A percentile compares a stretch with the other conserved stretches of the same genome.
Evolutionary conservation across 441 rosid species (phyloP).

Genomic region (Arabidopsis hybrid): DNA sequence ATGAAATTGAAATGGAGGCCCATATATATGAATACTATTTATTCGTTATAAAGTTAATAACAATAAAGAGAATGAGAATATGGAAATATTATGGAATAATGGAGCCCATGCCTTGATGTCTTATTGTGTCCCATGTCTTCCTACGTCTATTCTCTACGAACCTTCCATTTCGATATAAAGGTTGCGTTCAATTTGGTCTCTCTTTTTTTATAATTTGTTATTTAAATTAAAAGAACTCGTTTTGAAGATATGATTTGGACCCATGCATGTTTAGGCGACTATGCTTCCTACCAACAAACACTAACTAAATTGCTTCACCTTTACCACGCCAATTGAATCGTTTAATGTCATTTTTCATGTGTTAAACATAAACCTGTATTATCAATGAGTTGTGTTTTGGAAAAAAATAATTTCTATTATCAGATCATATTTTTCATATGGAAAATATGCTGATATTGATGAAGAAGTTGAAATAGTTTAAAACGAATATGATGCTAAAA

Average conservation of each 20-base stretch:
- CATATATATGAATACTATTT: slow-evolving; percentile 31
- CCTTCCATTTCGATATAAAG: slow-evolving; percentile 41
- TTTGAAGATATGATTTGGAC: slow-evolving; percentile 37
- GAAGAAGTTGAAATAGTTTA: not conserved
- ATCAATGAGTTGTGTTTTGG: not conserved
- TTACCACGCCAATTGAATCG: slow-evolving; percentile 1
- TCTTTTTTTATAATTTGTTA: not conserved
- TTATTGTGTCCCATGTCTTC: slow-evolving; percentile 40
- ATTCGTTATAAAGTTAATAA: not conserved
- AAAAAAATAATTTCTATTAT: not conserved
- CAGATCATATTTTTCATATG: not conserved
- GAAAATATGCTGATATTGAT: not conserved
- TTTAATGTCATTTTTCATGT: not conserved
- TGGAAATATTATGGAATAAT: slow-evolving; percentile 11
- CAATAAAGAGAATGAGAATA: slow-evolving; percentile 17
- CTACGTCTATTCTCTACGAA: slow-evolving; percentile 23
- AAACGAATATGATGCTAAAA: not conserved
- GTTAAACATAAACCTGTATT: not conserved
- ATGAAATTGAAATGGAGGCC: slow-evolving; percentile 37
- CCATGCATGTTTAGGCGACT: slow-evolving; percentile 37
- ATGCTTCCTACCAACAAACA: slow-evolving; percentile 46
- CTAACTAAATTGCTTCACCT: slow-evolving; percentile 13
- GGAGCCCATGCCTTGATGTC: slow-evolving; percentile 45
- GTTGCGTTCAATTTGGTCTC: slow-evolving; percentile 23
- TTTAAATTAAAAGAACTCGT: not conserved